These are phyloP conservation scores for Termitomyces sp. DNA, from an alignment of 768 basidiomycete genomes.

Conservation along the genomic window DNA sequence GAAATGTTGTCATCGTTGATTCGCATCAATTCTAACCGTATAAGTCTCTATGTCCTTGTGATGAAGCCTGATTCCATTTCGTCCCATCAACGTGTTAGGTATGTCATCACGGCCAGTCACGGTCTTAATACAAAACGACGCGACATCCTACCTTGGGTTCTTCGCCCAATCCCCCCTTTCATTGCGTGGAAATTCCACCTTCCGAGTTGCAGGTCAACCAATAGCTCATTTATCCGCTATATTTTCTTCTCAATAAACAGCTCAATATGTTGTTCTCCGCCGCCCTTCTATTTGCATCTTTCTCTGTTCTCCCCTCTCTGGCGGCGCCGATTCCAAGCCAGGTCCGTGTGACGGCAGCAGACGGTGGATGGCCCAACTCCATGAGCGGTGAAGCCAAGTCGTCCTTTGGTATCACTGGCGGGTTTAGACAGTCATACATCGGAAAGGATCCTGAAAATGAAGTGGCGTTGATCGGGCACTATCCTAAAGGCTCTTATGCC, in stretches of 20 bases:
- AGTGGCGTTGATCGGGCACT: constrained; percentile 3
- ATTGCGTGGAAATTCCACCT: constrained; percentile 12
- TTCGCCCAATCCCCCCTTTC: constrained; percentile 9
- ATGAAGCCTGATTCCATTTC: not conserved
- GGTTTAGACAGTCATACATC: not conserved
- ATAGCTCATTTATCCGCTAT: constrained; percentile 8
- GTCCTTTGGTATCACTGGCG: constrained; percentile 8
- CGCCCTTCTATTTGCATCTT: constrained; percentile 5
- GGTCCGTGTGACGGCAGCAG: not conserved
- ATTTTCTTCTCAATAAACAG: not conserved
- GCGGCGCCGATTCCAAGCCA: constrained; percentile 11
- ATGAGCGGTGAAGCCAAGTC: not conserved
- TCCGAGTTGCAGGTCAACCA: constrained; percentile 15
- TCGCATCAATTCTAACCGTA: no score
- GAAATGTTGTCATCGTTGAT: not conserved
- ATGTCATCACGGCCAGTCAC: not conserved
- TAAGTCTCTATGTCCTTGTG: not conserved
- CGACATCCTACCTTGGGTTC: not conserved
- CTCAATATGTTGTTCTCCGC: constrained; percentile 6
- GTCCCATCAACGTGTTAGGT: not conserved
- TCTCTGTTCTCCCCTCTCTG: constrained; percentile 1
- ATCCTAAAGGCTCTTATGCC: constrained; percentile 11
- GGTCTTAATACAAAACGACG: not conserved
- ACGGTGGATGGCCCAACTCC: constrained; percentile 7
- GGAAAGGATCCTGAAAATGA: not conserved